phyloP scores from a whole-genome alignment of 441 rosid genomes.

The Kokia cookei region DNA sequence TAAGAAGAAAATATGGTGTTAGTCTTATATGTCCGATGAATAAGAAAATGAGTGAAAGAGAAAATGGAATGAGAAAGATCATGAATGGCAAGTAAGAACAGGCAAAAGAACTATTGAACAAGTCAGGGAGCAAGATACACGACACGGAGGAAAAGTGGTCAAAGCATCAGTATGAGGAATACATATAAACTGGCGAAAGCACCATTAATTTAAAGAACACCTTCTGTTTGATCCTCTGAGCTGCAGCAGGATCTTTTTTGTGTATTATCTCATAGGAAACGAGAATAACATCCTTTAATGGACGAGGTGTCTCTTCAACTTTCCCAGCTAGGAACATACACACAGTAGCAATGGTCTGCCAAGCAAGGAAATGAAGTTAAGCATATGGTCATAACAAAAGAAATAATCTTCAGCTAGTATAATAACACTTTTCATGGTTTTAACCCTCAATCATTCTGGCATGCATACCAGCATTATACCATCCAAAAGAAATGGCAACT shows the following conservation, averaged over 20 bases:
- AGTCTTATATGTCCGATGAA: not conserved
- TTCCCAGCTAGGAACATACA: slow-evolving; percentile 76
- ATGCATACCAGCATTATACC: not conserved
- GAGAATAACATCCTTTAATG: slow-evolving; percentile 57
- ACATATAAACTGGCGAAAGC: slow-evolving; percentile 14
- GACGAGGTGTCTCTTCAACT: slow-evolving; percentile 71
- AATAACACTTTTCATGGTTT: not conserved
- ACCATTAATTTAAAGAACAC: slow-evolving; percentile 30
- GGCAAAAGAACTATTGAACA: not conserved
- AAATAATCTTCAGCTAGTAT: not conserved
- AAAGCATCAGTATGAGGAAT: slow-evolving; percentile 9
- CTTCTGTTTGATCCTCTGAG: slow-evolving; percentile 77
- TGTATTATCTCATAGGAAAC: slow-evolving; percentile 63
- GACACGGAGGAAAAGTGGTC: slow-evolving; percentile 3
- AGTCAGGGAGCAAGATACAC: slow-evolving; percentile 1
- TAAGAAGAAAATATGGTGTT: not conserved
- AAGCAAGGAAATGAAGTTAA: slow-evolving; percentile 14
- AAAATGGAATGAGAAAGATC: not conserved
- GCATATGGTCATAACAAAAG: not conserved
- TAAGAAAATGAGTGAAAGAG: not conserved
- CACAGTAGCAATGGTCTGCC: slow-evolving; percentile 56
- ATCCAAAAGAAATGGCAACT: not conserved
- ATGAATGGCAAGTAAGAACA: not conserved
- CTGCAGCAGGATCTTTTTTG: slow-evolving; percentile 60
- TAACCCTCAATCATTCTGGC: not conserved